A percentile compares a stretch with the other conserved stretches of the same genome.
Conservation (phyloP, 805 yeast species). For the Groenewaldozyma tartarivorans region DNA sequence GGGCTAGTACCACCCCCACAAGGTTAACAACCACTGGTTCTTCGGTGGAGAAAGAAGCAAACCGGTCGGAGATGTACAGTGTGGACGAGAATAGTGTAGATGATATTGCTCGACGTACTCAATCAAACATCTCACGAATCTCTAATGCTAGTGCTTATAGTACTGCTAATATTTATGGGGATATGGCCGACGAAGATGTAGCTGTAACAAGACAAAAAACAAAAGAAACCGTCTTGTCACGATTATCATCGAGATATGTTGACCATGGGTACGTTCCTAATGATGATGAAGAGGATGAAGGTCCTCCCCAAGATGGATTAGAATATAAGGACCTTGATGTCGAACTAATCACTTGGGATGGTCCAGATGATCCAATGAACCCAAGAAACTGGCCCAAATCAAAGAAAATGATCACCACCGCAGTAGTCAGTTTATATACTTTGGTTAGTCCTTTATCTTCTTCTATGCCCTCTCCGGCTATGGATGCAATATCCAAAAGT, state of each 20-base stretch:
- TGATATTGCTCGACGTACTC: not conserved
- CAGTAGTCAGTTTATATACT: slow-evolving; percentile 44
- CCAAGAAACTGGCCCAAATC: slow-evolving; percentile 53
- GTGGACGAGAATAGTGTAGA: too few species aligned
- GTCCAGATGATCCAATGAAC: slow-evolving; percentile 47
- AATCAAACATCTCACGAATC: not conserved
- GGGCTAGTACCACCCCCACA: too few species aligned
- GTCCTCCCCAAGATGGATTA: slow-evolving; percentile 33
- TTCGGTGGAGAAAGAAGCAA: not conserved
- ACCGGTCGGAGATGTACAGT: too few species aligned
- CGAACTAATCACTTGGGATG: slow-evolving; percentile 60
- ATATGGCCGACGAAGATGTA: slow-evolving; percentile 29
- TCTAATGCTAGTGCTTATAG: slow-evolving; percentile 15
- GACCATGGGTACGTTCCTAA: slow-evolving; percentile 9
- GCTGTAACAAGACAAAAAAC: slow-evolving; percentile 36
- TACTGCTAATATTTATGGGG: slow-evolving; percentile 33
- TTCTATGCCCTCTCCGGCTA: slow-evolving; percentile 54
- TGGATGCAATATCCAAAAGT: slow-evolving; percentile 36
- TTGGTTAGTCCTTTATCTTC: slow-evolving; percentile 55
- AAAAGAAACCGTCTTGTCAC: slow-evolving; percentile 32
- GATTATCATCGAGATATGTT: slow-evolving; percentile 19
- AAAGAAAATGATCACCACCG: slow-evolving; percentile 36
- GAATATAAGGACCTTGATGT: slow-evolving; percentile 51
- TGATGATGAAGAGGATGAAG: slow-evolving; percentile 20
- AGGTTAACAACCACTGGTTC: not conserved